Base-by-base conservation (phyloP, 2,329 filamentous ascomycete genomes). In the Colletotrichum aenigma region DNA sequence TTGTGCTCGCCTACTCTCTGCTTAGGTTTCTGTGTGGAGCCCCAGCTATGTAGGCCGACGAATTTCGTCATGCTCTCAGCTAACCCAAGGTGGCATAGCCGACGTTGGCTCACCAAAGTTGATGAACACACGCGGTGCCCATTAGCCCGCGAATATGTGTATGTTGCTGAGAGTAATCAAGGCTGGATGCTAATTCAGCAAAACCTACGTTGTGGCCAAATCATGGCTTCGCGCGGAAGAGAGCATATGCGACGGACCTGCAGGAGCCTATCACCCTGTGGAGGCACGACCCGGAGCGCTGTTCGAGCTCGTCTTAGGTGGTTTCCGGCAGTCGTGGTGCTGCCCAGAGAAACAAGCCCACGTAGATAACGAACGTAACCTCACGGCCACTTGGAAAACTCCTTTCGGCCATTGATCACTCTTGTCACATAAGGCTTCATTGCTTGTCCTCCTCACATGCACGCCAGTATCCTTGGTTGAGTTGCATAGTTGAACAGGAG, bases 401-500 rank as follows among this genome's bases (percentile, higher is more conserved):
- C 38, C 18, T n/a, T 48, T 12, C n/a, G 38, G n/a, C 8, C 52
- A 56, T 15, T 24, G 6, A 24, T 12, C 7, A 56, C 55, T 26
- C 38, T 26, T 24, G 7, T 28, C 16, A 26, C 24, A 16, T 2
- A 28, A 4, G 26, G 24, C 24, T 2, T 58, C 13, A 58, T 28
- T 28, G 55, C 43, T 21, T 9, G 13, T 12, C 26, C 7, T 24
- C 16, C 24, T 48, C 18, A 52, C 43, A 13, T 13, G 43, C n/a
- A 12, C 10, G n/a, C 12, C 13, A n/a, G n/a, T 2, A 21, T 52
- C 43, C 3, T 13, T 13, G 43, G 30, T 26, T 15, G 28, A 28
- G 15, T 60, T n/a, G 32, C 30, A 26, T 71, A 36, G 21, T 70
- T 70, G 74, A 74, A 76, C 68, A 68, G 58, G 56, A 48, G 65